Conservation (phyloP, 345 rosid species). For the Mercurialis annua region DNA sequence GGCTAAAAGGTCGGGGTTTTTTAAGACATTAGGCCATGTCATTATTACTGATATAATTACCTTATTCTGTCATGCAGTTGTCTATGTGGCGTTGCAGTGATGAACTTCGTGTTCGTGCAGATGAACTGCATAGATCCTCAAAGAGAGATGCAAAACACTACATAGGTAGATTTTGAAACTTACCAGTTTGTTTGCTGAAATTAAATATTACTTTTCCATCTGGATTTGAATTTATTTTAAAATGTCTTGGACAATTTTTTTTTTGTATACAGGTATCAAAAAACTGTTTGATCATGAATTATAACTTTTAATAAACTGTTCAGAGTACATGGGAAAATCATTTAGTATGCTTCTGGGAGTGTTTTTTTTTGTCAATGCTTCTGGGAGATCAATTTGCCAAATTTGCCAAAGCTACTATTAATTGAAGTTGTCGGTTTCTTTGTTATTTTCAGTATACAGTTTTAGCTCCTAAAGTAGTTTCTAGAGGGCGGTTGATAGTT, state of each 20-base stretch:
- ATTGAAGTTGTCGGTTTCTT: background rate
- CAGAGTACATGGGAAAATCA: background rate
- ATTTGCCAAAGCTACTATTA: background rate
- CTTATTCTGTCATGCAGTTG: constrained; percentile 41
- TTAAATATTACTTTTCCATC: background rate
- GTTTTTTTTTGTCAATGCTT: background rate
- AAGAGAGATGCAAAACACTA: constrained; percentile 94
- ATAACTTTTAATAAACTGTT: background rate
- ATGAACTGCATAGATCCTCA: constrained; percentile 67
- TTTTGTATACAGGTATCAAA: background rate
- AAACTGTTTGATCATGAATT: background rate
- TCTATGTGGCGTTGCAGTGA: constrained; percentile 99
- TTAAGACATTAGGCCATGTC: too few species aligned
- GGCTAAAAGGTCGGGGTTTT: too few species aligned
- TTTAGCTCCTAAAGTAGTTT: background rate
- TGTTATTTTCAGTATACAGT: background rate
- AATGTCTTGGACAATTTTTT: background rate
- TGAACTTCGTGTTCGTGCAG: constrained; percentile 78
- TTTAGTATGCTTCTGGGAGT: background rate
- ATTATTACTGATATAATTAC: too few species aligned
- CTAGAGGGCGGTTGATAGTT: too few species aligned
- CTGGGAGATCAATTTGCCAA: background rate
- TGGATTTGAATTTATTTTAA: background rate
- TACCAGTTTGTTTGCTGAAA: background rate
- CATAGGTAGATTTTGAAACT: constrained; percentile 48